Base-by-base conservation (phyloP, 345 rosid genomes). In the Eucalyptus marginata region DNA sequence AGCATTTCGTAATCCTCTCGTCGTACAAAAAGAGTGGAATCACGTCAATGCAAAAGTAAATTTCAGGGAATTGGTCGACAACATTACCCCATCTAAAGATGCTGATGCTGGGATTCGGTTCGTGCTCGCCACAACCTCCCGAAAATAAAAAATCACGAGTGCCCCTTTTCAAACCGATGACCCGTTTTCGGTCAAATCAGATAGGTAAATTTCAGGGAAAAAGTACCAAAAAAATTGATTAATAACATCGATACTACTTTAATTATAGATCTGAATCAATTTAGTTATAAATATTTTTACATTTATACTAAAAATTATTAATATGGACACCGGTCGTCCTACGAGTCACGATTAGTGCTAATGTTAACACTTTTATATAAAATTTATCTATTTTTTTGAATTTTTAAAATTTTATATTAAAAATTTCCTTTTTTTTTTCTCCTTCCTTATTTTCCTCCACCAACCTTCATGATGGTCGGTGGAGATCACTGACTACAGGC, bases 261-360 rank as follows among this genome's bases (percentile, higher is more conserved):
- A 49, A 13, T 49, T 49, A 49, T 49, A 13, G 51, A 49, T 49
- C 5, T 49, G 4, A 51, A 52, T 4, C 0, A 52, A 18, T 52
- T 52, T 52, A 18, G 10, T 52, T 18, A 52, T 52, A 18, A 52
- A 14, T 52, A 3, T 3, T 52, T 52, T 3, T 3, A 52, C 0
- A 18, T 18, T 52, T 18, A 52, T 52, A 7, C 3, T 52, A 52
- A 52, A 52, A 52, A 18, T 52, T 18, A 3, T 7, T 52, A 52
- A 52, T 52, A 52, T 52, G 10, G 25, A 52, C 1, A 24, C 2
- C 2, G 10, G 0, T 52, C 1, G 1, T 52, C 10, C 10, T 7
- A 18, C 0, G 1, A 52, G 25, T 52, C 10, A 52, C 1, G 0
- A 18, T 52, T 7, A 18, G 22, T 52, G 1, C 0, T 51, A 0